A percentile compares a stretch with the other conserved stretches of the same genome.
phyloP scores from a whole-genome alignment of 1,284 basidiomycete species.

The Cerrena zonata region DNA sequence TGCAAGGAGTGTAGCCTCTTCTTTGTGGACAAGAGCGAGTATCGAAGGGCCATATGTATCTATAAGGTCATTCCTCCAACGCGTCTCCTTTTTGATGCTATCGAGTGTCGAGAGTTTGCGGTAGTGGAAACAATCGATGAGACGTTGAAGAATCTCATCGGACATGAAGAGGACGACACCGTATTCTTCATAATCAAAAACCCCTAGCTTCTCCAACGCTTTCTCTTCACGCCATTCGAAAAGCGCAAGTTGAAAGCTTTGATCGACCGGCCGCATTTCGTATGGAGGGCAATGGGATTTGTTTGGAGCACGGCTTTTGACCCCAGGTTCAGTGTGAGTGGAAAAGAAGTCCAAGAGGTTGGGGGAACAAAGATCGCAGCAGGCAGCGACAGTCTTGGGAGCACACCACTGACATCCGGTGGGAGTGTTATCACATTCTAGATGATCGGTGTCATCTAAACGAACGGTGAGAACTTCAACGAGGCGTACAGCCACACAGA shows the following conservation, averaged over 20 bases:
- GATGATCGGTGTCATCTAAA: neutral
- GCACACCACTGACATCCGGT: slow-evolving; percentile 7
- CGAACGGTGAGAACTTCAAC: neutral
- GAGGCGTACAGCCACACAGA: neutral
- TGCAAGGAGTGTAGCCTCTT: neutral
- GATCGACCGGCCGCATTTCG: neutral
- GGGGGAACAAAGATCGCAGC: slow-evolving; percentile 11
- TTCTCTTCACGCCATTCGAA: neutral
- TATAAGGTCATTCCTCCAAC: neutral
- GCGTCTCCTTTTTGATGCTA: neutral
- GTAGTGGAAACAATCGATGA: neutral
- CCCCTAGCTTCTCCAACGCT: neutral
- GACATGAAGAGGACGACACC: neutral
- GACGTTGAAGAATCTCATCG: neutral
- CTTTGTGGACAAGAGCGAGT: too few relatives aligned
- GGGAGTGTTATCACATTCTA: neutral
- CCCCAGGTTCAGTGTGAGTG: neutral
- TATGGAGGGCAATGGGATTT: neutral
- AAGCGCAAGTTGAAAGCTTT: neutral
- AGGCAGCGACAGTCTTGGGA: neutral
- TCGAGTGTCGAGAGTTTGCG: neutral
- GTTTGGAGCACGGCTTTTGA: too few relatives aligned
- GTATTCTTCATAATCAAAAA: neutral
- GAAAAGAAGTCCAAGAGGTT: neutral
- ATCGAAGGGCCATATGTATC: neutral